Evolutionary conservation across 768 basidiomycete species (phyloP).

Genomic region (Glaciozyma martinii): DNA sequence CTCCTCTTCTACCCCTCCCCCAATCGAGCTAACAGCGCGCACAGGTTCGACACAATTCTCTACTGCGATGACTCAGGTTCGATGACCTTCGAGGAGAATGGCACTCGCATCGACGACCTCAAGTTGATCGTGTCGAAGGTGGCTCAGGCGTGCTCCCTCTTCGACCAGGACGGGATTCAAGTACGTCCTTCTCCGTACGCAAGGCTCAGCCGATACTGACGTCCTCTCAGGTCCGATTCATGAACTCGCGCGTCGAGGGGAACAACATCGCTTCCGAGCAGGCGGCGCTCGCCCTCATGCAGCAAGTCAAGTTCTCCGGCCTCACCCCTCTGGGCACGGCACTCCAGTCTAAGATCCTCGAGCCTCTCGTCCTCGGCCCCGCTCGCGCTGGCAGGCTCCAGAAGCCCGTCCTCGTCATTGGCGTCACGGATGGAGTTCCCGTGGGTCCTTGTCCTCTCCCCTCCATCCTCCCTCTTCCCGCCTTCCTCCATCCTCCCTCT

Average conservation of each 20-base stretch:
- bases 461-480: too few relatives aligned
- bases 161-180: slow-evolving; percentile 41
- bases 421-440: slow-evolving; percentile 30
- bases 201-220: too few relatives aligned
- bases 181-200: too few relatives aligned
- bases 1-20: slow-evolving; percentile 1
- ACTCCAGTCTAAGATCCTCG: slow-evolving; percentile 41
- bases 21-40: slow-evolving; percentile 10
- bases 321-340: slow-evolving; percentile 17
- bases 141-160: slow-evolving; percentile 16
- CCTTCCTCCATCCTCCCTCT: too few relatives aligned
- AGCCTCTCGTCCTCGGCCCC: slow-evolving; percentile 42
- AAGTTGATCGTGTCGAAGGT: slow-evolving; percentile 36
- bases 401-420: slow-evolving; percentile 43
- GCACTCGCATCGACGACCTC: slow-evolving; percentile 44
- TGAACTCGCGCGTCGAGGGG: slow-evolving; percentile 42
- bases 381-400: slow-evolving; percentile 36
- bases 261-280: slow-evolving; percentile 41
- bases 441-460: too few relatives aligned
- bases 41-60: background rate
- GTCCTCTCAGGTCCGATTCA: slow-evolving; percentile 39
- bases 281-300: slow-evolving; percentile 38
- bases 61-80: slow-evolving; percentile 1
- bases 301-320: slow-evolving; percentile 40
- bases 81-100: slow-evolving; percentile 42